Evolutionary conservation across 2,329 filamentous ascomycete species (phyloP), one percentile per base, ranked within the genome.

Genomic region (Colletotrichum tropicicola): DNA sequence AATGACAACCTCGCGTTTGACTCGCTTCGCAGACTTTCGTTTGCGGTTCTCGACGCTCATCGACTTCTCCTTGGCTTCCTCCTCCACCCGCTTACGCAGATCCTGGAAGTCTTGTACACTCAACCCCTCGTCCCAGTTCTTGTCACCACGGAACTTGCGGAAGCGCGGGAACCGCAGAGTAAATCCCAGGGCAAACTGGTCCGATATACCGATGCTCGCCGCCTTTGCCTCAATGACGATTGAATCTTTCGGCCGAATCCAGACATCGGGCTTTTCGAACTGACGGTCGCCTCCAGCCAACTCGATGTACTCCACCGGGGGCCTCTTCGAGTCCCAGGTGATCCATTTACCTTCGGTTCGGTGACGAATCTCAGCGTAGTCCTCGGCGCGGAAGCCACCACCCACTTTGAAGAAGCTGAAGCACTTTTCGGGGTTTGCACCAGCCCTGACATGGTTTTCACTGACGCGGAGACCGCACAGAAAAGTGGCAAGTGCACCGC

Each of bases 371-470:
- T 91, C 88, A 0, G 91, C 89, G 74, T 97, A 98, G 73, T 99
- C 96, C 55, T 92, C 88, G 1, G 89, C 91, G 13, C 87, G 89
- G 75, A 98, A 94, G 0, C 96, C 96, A 56, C 96, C 96, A n/a
- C 96, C 96, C 15, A 99, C 96, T 77, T 96, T 98, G 84, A 94
- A 97, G 80, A 99, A 98, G n/a, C 94, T 97, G 71, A 90, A 92
- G 73, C 90, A 97, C 75, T 93, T 94, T 78, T 92, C 91, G 0
- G 89, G 85, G 66, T 89, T 85, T 5, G 81, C 82, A 2, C 86
- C 86, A 3, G 82, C 80, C 35, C 83, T 80, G 32, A 91, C 84
- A 30, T 92, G 86, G 66, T 90, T 87, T 68, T 91, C 87, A 54
- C 93, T 89, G 1, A 91, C 89, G 27, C 93, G 87, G 8, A 99